Evolutionary conservation across 768 basidiomycete genomes (phyloP).

Genomic region (Mycena haematopus): DNA sequence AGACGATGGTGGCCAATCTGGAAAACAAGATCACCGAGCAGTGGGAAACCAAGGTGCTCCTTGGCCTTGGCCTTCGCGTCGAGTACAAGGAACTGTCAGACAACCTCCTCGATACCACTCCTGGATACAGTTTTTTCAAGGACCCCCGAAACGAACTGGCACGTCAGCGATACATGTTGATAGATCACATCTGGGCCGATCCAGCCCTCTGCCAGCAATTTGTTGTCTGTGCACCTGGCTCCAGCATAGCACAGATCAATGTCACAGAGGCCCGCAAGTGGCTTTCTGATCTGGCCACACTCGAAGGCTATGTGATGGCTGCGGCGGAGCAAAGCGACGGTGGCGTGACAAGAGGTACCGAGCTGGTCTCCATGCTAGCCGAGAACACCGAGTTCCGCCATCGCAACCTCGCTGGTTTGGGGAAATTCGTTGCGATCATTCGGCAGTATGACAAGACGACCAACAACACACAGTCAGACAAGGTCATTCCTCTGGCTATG

Average conservation of each 20-base stretch:
- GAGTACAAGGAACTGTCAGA: conserved; percentile 30
- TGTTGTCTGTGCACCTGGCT: conserved; percentile 22
- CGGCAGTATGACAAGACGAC: conserved; percentile 36
- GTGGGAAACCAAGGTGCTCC: conserved; percentile 32
- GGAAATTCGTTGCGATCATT: conserved; percentile 25
- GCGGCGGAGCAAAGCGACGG: conserved; percentile 30
- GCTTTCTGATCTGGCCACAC: conserved; percentile 3
- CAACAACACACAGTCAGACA: conserved; percentile 29
- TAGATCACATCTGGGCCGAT: not conserved
- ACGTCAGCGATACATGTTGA: not conserved
- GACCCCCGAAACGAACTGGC: conserved; percentile 23
- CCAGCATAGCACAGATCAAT: conserved; percentile 16
- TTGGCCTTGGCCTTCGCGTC: conserved; percentile 8
- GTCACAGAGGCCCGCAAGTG: conserved; percentile 19
- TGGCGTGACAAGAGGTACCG: conserved; percentile 23
- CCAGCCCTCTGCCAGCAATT: conserved; percentile 16
- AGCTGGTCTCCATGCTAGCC: conserved; percentile 29
- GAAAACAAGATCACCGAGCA: conserved; percentile 20
- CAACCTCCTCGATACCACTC: conserved; percentile 19
- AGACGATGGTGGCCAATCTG: conserved; percentile 3
- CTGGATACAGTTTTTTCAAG: conserved; percentile 33
- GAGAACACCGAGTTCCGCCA: conserved; percentile 33
- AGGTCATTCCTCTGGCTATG: conserved; percentile 38
- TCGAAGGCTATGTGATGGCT: conserved; percentile 22
- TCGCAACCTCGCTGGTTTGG: conserved; percentile 3